phyloP scores from a whole-genome alignment of 345 rosid species.

The Eucalyptus sp. region DNA sequence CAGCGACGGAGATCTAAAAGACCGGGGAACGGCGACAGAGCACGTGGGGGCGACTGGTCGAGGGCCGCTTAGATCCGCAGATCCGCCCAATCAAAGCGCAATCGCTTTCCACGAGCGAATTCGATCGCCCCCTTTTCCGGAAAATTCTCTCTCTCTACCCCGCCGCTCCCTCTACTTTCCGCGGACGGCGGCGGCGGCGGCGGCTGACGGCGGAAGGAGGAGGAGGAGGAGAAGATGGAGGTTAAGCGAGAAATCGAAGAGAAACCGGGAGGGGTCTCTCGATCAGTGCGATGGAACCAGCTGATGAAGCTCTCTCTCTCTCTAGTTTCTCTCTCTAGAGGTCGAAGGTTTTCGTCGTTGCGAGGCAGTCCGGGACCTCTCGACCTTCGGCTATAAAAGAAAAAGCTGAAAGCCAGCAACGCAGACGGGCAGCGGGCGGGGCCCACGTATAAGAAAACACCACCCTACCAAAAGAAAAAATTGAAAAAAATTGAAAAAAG shows the following conservation, averaged over 20 bases:
- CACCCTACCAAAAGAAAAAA: neutral
- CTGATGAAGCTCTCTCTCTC: neutral
- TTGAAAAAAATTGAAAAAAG: neutral
- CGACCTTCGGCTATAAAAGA: slow-evolving; percentile 1
- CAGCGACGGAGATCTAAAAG: slow-evolving; percentile 44
- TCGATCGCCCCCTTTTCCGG: neutral
- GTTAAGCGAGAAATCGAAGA: neutral
- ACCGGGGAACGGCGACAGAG: slow-evolving; percentile 19
- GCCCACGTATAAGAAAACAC: slow-evolving; percentile 10
- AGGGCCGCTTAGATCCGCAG: slow-evolving; percentile 29
- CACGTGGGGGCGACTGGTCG: slow-evolving; percentile 7
- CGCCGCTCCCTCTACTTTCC: neutral
- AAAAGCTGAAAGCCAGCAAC: slow-evolving; percentile 29
- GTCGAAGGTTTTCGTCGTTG: neutral
- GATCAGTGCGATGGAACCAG: slow-evolving; percentile 15
- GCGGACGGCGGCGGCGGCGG: neutral
- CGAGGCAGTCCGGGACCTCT: too few species aligned
- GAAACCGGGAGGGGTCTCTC: neutral
- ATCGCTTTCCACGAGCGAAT: neutral
- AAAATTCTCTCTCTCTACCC: neutral
- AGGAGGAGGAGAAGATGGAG: neutral
- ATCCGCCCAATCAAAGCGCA: slow-evolving; percentile 28
- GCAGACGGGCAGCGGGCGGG: slow-evolving; percentile 26
- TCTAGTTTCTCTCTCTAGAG: neutral
- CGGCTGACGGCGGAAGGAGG: neutral